phyloP scores from a whole-genome alignment of 768 basidiomycete genomes.

The Mycena haematopus region DNA sequence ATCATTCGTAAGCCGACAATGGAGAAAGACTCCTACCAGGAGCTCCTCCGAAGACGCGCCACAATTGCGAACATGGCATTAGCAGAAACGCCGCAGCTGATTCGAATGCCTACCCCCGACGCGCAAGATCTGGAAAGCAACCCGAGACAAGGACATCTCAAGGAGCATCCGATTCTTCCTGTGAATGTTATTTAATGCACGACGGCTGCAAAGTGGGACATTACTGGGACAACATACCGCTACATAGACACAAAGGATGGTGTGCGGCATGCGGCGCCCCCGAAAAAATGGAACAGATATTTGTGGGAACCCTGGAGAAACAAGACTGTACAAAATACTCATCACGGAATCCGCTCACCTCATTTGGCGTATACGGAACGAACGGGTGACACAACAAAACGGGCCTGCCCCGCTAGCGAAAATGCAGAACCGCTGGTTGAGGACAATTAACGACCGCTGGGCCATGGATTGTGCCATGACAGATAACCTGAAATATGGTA shows the following conservation, averaged over 20 bases:
- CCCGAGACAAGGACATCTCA: background rate
- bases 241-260: background rate
- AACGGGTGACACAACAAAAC: background rate
- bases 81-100: too few relatives aligned
- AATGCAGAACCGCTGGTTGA: background rate
- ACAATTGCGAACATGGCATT: too few relatives aligned
- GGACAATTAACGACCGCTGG: background rate
- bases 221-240: background rate
- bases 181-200: background rate
- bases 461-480: background rate
- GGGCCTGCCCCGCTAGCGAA: background rate
- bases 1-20: too few relatives aligned
- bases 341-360: constrained; percentile 2
- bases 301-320: background rate
- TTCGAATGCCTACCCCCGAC: too few relatives aligned
- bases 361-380: background rate
- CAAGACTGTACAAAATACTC: background rate
- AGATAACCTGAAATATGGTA: background rate
- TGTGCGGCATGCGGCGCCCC: background rate
- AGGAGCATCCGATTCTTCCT: background rate
- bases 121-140: background rate
- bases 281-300: background rate
- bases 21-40: too few relatives aligned
- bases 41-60: too few relatives aligned
- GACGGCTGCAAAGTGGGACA: background rate